Evolutionary conservation across 2,329 filamentous ascomycete genomes (phyloP), one percentile per base, ranked within the genome.

Genomic region (Fusarium sp.): DNA sequence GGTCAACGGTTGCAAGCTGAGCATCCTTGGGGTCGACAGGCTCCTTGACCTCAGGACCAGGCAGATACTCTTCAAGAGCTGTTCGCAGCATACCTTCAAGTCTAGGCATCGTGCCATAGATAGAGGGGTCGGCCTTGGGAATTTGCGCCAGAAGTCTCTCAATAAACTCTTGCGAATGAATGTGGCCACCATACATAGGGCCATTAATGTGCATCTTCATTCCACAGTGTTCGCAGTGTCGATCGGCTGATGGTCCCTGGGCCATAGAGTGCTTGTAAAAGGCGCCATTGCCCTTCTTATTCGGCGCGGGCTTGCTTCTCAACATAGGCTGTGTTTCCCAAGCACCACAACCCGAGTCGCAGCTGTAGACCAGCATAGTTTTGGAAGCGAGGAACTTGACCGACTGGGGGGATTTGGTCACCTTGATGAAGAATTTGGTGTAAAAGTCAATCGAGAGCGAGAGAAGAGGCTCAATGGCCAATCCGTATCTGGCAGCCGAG

Each of bases 361-460:
- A 99, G 80, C 91, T 95, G 83, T 97, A 97, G 1, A 97, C 91
- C 12, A 97, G 73, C 95, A 99, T 98, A 1, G 93, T 96, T 82
- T 96, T 98, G 40, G 94, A 93, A 5, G 94, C 94, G 25, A 95
- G 87, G 72, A 97, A 95, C 81, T 98, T 99, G 79, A 98, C 95
- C 61, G 94, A 92, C 7, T 92, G 92, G 0, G 95, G 93, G 8
- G 94, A 94, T 75, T 91, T 94, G 68, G 89, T 88, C 40, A 99
- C 88, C 25, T 92, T 90, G 50, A 99, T 92, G 80, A 98, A 99
- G 5, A 98, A 88, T 50, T 97, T 91, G 25, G 92, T 91, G 80
- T 99, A 99, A 81, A 97, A 99, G 82, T 99, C 96, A 71, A 98
- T 97, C 6, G 94, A 98, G 3, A 99, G 88, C 10, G 94, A 97